Evolutionary conservation across 2,329 filamentous ascomycete species (phyloP).

Genomic region (Phaeoacremonium minimum): DNA sequence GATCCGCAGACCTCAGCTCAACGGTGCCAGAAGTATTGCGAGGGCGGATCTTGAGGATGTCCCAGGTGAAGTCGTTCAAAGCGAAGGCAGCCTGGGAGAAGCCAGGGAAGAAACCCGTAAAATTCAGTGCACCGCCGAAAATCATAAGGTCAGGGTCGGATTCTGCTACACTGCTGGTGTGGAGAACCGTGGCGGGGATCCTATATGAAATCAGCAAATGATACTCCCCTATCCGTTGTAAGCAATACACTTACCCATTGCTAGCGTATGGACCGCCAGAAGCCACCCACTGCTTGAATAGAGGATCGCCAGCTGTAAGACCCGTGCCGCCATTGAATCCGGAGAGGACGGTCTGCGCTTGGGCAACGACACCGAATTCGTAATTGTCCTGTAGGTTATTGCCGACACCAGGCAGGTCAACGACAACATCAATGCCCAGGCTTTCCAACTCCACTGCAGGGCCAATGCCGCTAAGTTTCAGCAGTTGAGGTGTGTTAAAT

Average conservation of each 20-base stretch:
- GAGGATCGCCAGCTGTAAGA: constrained; percentile 45
- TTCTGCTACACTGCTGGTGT: constrained; percentile 23
- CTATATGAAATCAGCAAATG: too few species aligned
- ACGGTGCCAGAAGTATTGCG: constrained; percentile 16
- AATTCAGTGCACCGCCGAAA: constrained; percentile 18
- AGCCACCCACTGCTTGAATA: constrained; percentile 36
- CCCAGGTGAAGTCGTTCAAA: constrained; percentile 12
- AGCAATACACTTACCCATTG: constrained; percentile 2
- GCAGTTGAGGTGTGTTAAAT: constrained; percentile 24
- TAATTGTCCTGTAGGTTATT: constrained; percentile 22
- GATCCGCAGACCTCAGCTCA: constrained; percentile 10
- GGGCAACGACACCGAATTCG: constrained; percentile 13
- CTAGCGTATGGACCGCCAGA: constrained; percentile 7
- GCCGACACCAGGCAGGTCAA: constrained; percentile 26
- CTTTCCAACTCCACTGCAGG: constrained; percentile 14
- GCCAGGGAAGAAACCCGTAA: constrained; percentile 11
- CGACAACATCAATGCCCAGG: constrained; percentile 18
- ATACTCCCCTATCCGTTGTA: too few species aligned
- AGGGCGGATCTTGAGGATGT: constrained; percentile 14
- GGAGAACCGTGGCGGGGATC: too few species aligned
- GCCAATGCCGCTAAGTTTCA: constrained; percentile 27
- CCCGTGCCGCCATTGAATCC: too few species aligned
- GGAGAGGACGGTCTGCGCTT: constrained; percentile 6
- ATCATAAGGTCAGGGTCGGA: constrained; percentile 41
- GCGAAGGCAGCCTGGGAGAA: constrained; percentile 8